Base-by-base conservation (phyloP, 495 filamentous ascomycete genomes). In the Barbatosphaeria neglecta region DNA sequence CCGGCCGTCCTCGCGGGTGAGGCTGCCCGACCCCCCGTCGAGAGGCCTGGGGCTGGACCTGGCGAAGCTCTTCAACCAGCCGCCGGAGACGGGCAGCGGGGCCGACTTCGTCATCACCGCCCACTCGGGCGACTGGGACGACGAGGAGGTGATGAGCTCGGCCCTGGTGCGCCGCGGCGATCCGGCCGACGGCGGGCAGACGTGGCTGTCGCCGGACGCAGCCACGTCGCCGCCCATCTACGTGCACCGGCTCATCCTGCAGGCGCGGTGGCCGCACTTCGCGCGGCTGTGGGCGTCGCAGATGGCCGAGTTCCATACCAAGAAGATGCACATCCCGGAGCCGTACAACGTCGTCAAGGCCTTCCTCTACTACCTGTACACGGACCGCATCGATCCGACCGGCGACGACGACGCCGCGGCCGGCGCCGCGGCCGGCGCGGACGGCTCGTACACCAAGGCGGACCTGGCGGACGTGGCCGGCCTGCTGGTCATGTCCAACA, bases 211-310 rank as follows among this genome's bases (percentile, higher is more conserved):
- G 7, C 67, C 80, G 4, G 73, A 78, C 47, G 69, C 74, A 4
- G 68, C 71, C 3, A 88, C 84, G 0, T 94, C 87, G 0, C 72
- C 73, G n/a, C 87, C 90, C 0, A 96, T 98, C 48, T 84, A 95
- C 59, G 88, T 88, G 22, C 92, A 98, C 63, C 84, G 82, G 49
- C 80, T 98, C 46, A 94, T 98, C 43, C 73, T 98, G 17, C 86
- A 90, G 59, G 82, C 93, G 6, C 81, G 92, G 33, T 98, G 92
- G 92, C 90, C 92, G 13, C 93, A 98, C 61, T 98, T 98, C 63
- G 80, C 82, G 20, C 81, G 90, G 9, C 64, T 98, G 4, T 96
- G 92, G 64, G 77, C 86, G 17, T 78, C 90, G 9, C 87, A 94
- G 53, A 97, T 98, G 92, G 80, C 83, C 9, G 92, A 98, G 59